Percentiles rank a stretch among this genome's conserved stretches.
Conservation (phyloP, 179 eudicot genomes). For the Patellifolia procumbens region DNA sequence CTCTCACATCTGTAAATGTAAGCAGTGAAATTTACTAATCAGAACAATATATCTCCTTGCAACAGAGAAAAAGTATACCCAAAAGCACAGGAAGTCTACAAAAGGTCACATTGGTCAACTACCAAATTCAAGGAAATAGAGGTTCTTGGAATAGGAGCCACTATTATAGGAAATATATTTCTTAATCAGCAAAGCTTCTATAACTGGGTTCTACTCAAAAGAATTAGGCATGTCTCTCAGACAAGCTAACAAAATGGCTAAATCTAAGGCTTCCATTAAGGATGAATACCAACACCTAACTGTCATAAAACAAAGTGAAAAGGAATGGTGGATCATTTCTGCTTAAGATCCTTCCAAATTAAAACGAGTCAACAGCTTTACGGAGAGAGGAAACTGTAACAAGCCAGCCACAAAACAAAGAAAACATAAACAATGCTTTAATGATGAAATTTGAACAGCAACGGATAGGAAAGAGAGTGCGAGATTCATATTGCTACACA, state of each 20-base stretch:
- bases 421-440: not conserved
- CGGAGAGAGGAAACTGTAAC: not conserved
- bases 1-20: slow-evolving; percentile 66
- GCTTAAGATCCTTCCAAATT: not conserved
- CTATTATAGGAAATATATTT: not conserved
- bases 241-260: not conserved
- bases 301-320: not conserved
- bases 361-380: not conserved
- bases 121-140: no score
- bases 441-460: not conserved
- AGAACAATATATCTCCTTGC: not conserved
- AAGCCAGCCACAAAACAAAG: not conserved
- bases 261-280: not conserved
- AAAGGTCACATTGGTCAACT: no score
- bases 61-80: not conserved
- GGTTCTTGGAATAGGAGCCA: not conserved
- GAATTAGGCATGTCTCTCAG: not conserved
- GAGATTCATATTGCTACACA: not conserved
- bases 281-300: not conserved
- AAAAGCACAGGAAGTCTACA: not conserved
- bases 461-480: not conserved
- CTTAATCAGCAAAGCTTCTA: not conserved
- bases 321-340: not conserved
- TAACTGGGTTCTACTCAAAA: not conserved
- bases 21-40: not conserved